Base-by-base conservation (phyloP, 2,329 filamentous ascomycete species). In the Penicillium sp. region DNA sequence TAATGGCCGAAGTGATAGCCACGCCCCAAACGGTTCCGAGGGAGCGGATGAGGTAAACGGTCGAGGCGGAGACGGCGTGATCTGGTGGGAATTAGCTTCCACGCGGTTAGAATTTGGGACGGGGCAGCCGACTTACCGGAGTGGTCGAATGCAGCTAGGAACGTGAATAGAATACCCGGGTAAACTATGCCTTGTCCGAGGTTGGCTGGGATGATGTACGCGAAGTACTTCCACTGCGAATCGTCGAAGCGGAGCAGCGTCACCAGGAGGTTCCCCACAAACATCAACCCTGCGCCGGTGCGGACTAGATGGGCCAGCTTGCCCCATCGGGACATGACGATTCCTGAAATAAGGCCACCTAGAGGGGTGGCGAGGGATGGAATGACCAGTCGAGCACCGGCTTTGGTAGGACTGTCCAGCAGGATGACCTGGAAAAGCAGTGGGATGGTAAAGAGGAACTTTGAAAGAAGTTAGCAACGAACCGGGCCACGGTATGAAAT, bases 21-120 rank as follows among this genome's bases (percentile, higher is more conserved):
- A 87, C 84, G 8, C 84, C 84, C 79, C 83, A 87, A 13, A 87
- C 84, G 0, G 79, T 82, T 2, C 84, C 84, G 3, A 87, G 70
- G 0, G 83, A 86, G 21, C 84, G 80, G 36, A 87, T 79, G 17
- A 87, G 76, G 63, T 87, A 87, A 6, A 85, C 80, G 0, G 81
- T 85, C 1, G 83, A 86, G 2, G 84, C 79, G 0, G 80, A 82
- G 1, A 86, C 83, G 9, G 84, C 83, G 60, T 87, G 83, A 46
- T 86, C 84, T 85, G 30, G 10, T 42, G 21, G 15, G 17, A 3
- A 17, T 41, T 29, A 41, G 21, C 17, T 2, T 24, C 21, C 18
- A 3, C 20, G 9, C 13, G 6, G 1, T 0, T 7, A 15, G 7
- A 32, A 46, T 18, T 42, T 29, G 10, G 7, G 13, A 27, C 17